Percentiles rank a stretch among this genome's conserved stretches.
phyloP scores from a whole-genome alignment of 1,284 basidiomycete species.

The Pholiota adiposa region DNA sequence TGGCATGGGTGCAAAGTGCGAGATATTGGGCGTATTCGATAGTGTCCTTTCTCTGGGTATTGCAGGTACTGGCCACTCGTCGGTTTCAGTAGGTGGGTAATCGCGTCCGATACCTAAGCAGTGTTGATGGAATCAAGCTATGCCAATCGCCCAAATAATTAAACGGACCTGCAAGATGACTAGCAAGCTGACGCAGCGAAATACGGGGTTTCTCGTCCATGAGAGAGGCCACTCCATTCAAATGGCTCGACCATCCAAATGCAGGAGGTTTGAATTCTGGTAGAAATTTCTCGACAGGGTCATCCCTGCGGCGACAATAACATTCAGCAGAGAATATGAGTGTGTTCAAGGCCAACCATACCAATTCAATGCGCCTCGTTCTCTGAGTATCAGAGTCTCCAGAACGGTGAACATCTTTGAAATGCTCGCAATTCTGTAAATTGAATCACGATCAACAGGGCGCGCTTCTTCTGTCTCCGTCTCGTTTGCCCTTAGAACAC shows the following conservation, averaged over 20 bases:
- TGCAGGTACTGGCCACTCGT: slow-evolving; percentile 38
- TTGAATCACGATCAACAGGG: slow-evolving; percentile 41
- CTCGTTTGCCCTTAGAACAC: slow-evolving; percentile 48
- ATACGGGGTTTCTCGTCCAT: slow-evolving; percentile 36
- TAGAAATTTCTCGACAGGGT: slow-evolving; percentile 44
- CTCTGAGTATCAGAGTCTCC: slow-evolving; percentile 49
- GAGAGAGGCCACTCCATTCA: slow-evolving; percentile 20
- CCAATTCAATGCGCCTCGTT: slow-evolving; percentile 46
- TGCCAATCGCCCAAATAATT: not conserved
- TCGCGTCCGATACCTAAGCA: slow-evolving; percentile 46
- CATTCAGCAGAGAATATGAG: not conserved
- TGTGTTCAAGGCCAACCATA: slow-evolving; percentile 23
- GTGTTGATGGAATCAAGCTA: not conserved
- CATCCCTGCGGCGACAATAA: slow-evolving; percentile 37
- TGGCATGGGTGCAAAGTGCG: slow-evolving; percentile 26
- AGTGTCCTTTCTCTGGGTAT: not conserved
- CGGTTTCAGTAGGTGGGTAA: slow-evolving; percentile 44
- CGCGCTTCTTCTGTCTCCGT: slow-evolving; percentile 26
- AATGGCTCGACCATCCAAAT: slow-evolving; percentile 35
- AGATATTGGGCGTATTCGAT: slow-evolving; percentile 21
- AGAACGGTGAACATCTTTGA: slow-evolving; percentile 52
- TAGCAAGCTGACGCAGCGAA: slow-evolving; percentile 49
- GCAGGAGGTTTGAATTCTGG: slow-evolving; percentile 37
- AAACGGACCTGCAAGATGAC: slow-evolving; percentile 46
- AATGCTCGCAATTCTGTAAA: slow-evolving; percentile 53